phyloP scores from a whole-genome alignment of 768 basidiomycete species.

The Saitozyma sp. region DNA sequence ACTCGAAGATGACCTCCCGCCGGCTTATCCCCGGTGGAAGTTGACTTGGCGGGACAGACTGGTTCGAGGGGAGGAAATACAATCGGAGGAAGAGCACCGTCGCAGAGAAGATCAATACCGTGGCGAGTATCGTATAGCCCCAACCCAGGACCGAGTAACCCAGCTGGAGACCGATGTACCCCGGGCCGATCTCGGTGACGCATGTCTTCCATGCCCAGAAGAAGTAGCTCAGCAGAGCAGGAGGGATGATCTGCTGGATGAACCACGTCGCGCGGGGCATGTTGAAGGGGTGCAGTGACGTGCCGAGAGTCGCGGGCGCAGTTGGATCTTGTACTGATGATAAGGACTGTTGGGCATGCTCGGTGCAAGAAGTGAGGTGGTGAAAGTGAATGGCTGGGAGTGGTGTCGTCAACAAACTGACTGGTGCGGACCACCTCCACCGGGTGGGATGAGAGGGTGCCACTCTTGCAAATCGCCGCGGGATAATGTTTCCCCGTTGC shows the following conservation, averaged over 20 bases:
- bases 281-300: too few species aligned
- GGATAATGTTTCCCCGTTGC: too few species aligned
- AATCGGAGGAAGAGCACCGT: slow-evolving; percentile 35
- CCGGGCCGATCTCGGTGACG: slow-evolving; percentile 21
- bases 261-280: slow-evolving; percentile 22
- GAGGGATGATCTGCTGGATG: slow-evolving; percentile 38
- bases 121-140: slow-evolving; percentile 21
- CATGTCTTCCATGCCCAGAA: slow-evolving; percentile 24
- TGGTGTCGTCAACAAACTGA: too few species aligned
- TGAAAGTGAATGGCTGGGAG: too few species aligned
- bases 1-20: slow-evolving; percentile 30
- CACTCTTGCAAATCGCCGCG: too few species aligned
- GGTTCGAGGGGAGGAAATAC: slow-evolving; percentile 35
- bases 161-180: slow-evolving; percentile 11
- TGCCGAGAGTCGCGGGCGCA: too few species aligned
- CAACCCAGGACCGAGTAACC: slow-evolving; percentile 11
- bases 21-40: slow-evolving; percentile 18
- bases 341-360: too few species aligned
- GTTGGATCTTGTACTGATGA: too few species aligned
- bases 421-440: too few species aligned
- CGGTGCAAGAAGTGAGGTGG: too few species aligned
- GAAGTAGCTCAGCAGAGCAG: slow-evolving; percentile 41
- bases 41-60: slow-evolving; percentile 31
- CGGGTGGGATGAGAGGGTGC: too few species aligned
- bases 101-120: slow-evolving; percentile 16